phyloP scores from a whole-genome alignment of 345 rosid species.

The Arabis alpina region DNA sequence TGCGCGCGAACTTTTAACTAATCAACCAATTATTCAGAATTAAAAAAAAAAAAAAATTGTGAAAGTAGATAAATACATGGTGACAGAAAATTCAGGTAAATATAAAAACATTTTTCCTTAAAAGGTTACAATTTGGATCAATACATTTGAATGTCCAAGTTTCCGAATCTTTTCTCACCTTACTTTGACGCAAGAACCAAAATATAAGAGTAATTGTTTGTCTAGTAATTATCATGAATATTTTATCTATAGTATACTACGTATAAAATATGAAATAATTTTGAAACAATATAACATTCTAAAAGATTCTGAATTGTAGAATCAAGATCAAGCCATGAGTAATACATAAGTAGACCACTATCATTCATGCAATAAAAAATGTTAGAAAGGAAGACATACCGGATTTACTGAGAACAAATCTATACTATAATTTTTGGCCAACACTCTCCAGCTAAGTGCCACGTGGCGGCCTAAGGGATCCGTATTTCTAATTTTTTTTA shows the following conservation, averaged over 20 bases:
- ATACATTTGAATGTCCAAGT: background rate
- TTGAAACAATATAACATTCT: background rate
- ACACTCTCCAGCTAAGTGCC: no score
- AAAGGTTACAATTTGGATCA: no score
- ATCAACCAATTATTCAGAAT: no score
- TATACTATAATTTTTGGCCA: no score
- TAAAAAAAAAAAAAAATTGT: no score
- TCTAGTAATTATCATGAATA: background rate
- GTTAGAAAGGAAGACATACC: background rate
- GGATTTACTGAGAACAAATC: no score
- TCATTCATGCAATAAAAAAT: slow-evolving; percentile 2
- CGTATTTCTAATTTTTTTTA: no score
- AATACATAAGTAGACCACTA: background rate
- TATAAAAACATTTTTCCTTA: background rate
- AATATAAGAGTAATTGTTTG: background rate
- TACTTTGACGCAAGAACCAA: slow-evolving; percentile 17
- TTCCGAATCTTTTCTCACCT: background rate
- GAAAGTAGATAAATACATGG: no score
- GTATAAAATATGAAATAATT: background rate
- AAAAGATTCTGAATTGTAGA: no score
- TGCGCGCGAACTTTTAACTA: background rate
- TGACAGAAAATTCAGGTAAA: background rate
- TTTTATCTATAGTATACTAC: background rate
- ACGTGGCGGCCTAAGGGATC: no score
- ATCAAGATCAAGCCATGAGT: no score